A percentile compares a stretch with the other conserved stretches of the same genome.
Conservation (phyloP, 2,329 filamentous ascomycete species). For the Tolypocladium cylindrosporum region DNA sequence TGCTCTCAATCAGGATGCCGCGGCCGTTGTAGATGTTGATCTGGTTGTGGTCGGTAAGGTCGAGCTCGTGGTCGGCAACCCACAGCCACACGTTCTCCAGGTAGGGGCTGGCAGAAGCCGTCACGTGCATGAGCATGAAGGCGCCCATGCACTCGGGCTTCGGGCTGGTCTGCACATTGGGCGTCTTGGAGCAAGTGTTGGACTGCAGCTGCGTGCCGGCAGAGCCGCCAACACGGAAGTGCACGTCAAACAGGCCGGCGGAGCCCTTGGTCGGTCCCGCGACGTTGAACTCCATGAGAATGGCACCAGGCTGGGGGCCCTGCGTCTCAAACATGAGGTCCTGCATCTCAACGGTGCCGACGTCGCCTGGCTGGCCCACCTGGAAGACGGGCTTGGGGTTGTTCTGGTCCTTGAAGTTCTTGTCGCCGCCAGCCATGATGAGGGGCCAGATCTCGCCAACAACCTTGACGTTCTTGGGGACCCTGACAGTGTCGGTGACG, state of each 20-base stretch:
- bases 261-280: conserved; percentile 55
- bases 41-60: conserved; percentile 62
- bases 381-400: conserved; percentile 82
- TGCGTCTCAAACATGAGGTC: conserved; percentile 80
- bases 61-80: conserved; percentile 85
- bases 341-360: conserved; percentile 74
- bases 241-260: conserved; percentile 87
- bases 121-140: conserved; percentile 61
- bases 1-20: conserved; percentile 68
- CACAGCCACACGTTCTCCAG: conserved; percentile 87
- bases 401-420: conserved; percentile 59
- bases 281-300: conserved; percentile 88
- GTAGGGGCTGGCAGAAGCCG: conserved; percentile 56
- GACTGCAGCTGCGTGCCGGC: conserved; percentile 77
- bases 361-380: conserved; percentile 67
- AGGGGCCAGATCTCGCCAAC: conserved; percentile 87
- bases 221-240: conserved; percentile 83
- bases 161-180: conserved; percentile 47
- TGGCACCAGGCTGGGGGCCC: conserved; percentile 75
- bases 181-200: conserved; percentile 69
- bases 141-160: conserved; percentile 63
- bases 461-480: conserved; percentile 75
- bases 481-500: conserved; percentile 57
- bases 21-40: conserved; percentile 84
- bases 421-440: conserved; percentile 69